These are phyloP conservation scores for Cordyceps cicadae DNA, from an alignment of 2,329 filamentous ascomycete genomes.

Conservation along the genomic window DNA sequence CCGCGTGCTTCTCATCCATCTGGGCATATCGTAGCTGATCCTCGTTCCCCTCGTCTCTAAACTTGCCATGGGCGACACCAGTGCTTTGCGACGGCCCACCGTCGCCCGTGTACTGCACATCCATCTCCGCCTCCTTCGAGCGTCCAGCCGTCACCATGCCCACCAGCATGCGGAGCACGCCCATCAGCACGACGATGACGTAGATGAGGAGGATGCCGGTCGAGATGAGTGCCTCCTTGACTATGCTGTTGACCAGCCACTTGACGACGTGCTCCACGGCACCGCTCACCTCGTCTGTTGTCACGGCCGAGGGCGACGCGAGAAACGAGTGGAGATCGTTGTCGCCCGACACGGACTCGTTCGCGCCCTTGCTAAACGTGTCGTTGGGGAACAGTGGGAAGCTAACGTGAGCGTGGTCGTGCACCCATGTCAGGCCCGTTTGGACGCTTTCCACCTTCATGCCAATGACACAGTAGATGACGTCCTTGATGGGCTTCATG, in stretches of 20 bases:
- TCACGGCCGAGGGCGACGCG: slow-evolving; percentile 61
- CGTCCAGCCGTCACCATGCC: slow-evolving; percentile 49
- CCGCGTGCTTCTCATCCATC: slow-evolving; percentile 25
- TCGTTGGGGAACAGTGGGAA: slow-evolving; percentile 73
- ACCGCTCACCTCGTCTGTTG: slow-evolving; percentile 72
- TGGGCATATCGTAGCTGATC: slow-evolving; percentile 21
- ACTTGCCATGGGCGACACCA: slow-evolving; percentile 16
- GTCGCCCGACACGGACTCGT: slow-evolving; percentile 50
- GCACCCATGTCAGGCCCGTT: slow-evolving; percentile 86
- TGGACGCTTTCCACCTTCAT: slow-evolving; percentile 80
- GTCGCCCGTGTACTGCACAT: slow-evolving; percentile 31
- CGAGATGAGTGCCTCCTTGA: slow-evolving; percentile 74
- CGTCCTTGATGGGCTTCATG: slow-evolving; percentile 65
- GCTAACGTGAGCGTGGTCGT: slow-evolving; percentile 73
- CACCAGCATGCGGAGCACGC: slow-evolving; percentile 56
- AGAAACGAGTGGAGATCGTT: slow-evolving; percentile 62
- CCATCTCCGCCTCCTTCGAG: slow-evolving; percentile 46
- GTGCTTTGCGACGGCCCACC: slow-evolving; percentile 19
- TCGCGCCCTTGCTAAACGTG: slow-evolving; percentile 74
- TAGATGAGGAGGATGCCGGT: slow-evolving; percentile 66
- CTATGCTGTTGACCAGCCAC: slow-evolving; percentile 59
- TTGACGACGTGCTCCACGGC: slow-evolving; percentile 63
- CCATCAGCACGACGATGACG: slow-evolving; percentile 67
- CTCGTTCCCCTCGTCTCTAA: slow-evolving; percentile 20
- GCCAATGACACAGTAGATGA: slow-evolving; percentile 79